These are phyloP conservation scores for Colletotrichum sp. DNA, from an alignment of 2,329 filamentous ascomycete genomes.

Conservation along the genomic window DNA sequence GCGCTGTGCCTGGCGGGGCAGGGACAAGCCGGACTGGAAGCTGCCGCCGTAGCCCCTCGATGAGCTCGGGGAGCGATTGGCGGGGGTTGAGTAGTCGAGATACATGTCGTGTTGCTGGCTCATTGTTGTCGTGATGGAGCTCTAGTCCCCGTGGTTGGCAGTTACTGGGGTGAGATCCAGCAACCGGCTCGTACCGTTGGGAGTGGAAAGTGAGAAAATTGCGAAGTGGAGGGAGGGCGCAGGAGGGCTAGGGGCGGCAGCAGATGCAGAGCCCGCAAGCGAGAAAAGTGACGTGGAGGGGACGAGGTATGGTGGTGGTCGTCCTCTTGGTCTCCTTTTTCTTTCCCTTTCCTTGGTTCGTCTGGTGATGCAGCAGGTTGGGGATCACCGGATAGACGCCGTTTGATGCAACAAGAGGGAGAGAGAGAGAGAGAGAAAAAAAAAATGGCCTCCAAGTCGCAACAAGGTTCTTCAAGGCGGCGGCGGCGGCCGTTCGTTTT, in stretches of 20 bases:
- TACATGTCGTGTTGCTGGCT: constrained; percentile 70
- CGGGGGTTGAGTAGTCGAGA: constrained; percentile 67
- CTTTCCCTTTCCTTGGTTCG: neutral
- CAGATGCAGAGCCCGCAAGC: constrained; percentile 12
- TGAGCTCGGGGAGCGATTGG: constrained; percentile 59
- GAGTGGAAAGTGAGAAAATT: neutral
- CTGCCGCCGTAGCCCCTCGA: constrained; percentile 60
- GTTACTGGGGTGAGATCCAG: constrained; percentile 14
- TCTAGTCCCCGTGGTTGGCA: neutral
- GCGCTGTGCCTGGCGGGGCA: constrained; percentile 65
- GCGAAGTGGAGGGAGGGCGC: constrained; percentile 11
- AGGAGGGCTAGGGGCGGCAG: constrained; percentile 10
- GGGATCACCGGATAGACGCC: neutral
- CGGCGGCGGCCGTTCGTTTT: constrained; percentile 8
- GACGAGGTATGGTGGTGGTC: neutral
- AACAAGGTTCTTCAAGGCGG: neutral
- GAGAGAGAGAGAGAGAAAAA: neutral
- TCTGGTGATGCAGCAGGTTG: neutral
- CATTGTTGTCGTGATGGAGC: constrained; percentile 38
- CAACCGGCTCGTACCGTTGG: neutral
- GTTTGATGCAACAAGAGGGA: neutral
- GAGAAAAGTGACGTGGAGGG: constrained; percentile 1
- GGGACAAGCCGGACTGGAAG: constrained; percentile 38
- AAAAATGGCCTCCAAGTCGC: neutral
- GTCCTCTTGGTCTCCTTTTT: neutral